Evolutionary conservation across 371 early-diverging fungal genomes (phyloP), one percentile per base, ranked within the genome.

Genomic region (Lichtheimia corymbifera): DNA sequence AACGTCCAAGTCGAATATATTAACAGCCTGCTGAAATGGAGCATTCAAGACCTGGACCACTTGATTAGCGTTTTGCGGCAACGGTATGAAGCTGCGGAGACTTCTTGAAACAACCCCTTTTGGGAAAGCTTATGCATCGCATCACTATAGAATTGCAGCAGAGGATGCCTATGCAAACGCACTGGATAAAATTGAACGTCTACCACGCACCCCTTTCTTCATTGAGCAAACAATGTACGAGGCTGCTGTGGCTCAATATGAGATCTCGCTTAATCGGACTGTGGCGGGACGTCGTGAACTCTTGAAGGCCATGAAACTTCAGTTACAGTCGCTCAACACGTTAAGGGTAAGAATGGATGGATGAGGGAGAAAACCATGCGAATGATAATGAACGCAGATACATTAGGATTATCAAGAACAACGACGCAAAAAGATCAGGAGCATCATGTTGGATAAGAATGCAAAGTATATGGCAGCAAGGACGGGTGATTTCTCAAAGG

Each of bases 21-120:
- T 30, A 63, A 63, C 45, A 63, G 58, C 15, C 14, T 63, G 13
- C 20, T 63, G 7, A 63, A 63, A 24, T 63, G 63, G 63, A 63
- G 50, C 42, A 41, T 58, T 35, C 58, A 53, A 3, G 63, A 63
- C 27, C 27, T 63, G 18, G 63, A 63, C 40, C 58, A 55, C 44
- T 63, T 56, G 49, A 63, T 63, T 47, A 15, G 35, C n/a, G 40
- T 63, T 30, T 30, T 63, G 3, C 57, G 41, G 22, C 52, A 57
- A 44, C 63, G 63, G 63, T 63, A 51, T 43, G 28, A 28, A 28
- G 28, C 28, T 28, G 35, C 35, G 35, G 35, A 35, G 35, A 35
- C 35, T 35, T 35, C 35, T 35, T 35, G 35, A 35, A 35, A 35
- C 35, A 35, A 35, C 35, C 35, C 35, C 35, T 35, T 35, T 35